These are phyloP conservation scores for Cytospora piceae DNA, from an alignment of 2,329 filamentous ascomycete genomes.

Conservation along the genomic window DNA sequence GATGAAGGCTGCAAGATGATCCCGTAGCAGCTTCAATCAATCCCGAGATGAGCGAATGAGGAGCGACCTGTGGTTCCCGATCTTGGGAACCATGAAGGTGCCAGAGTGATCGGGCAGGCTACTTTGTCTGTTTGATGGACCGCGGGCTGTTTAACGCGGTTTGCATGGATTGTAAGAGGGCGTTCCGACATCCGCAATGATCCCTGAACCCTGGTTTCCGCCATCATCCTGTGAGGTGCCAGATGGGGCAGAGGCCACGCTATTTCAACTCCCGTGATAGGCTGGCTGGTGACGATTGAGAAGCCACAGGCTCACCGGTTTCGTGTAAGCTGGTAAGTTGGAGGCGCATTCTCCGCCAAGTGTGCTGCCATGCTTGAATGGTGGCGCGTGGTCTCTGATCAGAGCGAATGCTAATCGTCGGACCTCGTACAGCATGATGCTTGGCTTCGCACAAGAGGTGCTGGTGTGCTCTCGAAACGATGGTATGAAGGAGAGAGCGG, in stretches of 20 bases:
- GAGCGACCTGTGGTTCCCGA: background rate
- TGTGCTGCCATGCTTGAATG: background rate
- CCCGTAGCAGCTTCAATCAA: background rate
- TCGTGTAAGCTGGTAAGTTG: conserved; percentile 16
- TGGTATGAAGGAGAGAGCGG: background rate
- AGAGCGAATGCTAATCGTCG: background rate
- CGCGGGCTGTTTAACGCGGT: background rate
- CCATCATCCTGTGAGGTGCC: conserved; percentile 13
- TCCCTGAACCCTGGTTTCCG: conserved; percentile 16
- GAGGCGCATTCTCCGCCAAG: conserved; percentile 1
- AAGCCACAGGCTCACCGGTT: conserved; percentile 25
- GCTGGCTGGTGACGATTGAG: conserved; percentile 11
- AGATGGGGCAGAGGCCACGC: conserved; percentile 18
- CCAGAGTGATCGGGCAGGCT: background rate
- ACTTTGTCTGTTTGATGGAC: background rate
- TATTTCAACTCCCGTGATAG: conserved; percentile 2
- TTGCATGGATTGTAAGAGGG: background rate
- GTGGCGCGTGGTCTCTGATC: conserved; percentile 12
- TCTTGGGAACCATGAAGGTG: background rate
- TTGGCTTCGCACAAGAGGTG: background rate
- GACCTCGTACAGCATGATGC: background rate
- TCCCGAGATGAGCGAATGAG: background rate
- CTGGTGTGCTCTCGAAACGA: background rate
- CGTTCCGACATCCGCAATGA: conserved; percentile 18
- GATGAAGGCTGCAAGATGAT: background rate